Base-by-base conservation (phyloP, 768 basidiomycete genomes). In the Lanmaoa rubissima region DNA sequence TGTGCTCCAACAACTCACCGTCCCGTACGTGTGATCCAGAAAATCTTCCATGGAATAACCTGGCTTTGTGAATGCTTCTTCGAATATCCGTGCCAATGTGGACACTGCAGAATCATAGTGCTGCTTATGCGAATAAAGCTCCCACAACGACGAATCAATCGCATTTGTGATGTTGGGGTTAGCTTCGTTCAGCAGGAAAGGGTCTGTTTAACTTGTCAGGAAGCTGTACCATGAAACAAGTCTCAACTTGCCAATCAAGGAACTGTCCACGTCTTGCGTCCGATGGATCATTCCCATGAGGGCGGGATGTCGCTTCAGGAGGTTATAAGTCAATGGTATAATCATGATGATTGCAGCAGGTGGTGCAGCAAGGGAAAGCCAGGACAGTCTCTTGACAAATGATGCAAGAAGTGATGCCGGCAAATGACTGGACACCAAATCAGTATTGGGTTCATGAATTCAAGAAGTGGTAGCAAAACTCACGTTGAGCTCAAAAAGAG, bases 221-320 rank as follows among this genome's bases (percentile, higher is more conserved):
- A 39, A 42, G 24, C 12, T 8, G 7, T 21, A 21, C n/a, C 38
- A 43, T 26, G 28, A 45, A 51, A n/a, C 3, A 36, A 35, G 28
- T 28, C 13, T 51, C 40, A 32, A 56, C 66, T 49, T 26, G 76
- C 80, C 82, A 41, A 67, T 67, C 5, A 70, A 72, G 24, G 55
- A 43, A n/a, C 61, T 61, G 35, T 74, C 63, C 11, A 69, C 69
- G 2, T 76, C 75, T 21, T 76, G 77, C 4, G 72, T 66, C 17
- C 87, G 83, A 70, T 98, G 97, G 36, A 98, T 91, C 88, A 98
- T 90, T 34, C 76, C 75, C 95, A 98, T 97, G 58, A 94, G 81
- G 0, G 87, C 84, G 4, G 95, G 94, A 71, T 98, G 96, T 10
- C 83, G 78, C 70, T 97, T 97, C 64, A 99, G 82, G 50, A 94